A percentile compares a stretch with the other conserved stretches of the same genome.
phyloP scores from a whole-genome alignment of 2,329 filamentous ascomycete species.

The Basipetospora chlamydospora region DNA sequence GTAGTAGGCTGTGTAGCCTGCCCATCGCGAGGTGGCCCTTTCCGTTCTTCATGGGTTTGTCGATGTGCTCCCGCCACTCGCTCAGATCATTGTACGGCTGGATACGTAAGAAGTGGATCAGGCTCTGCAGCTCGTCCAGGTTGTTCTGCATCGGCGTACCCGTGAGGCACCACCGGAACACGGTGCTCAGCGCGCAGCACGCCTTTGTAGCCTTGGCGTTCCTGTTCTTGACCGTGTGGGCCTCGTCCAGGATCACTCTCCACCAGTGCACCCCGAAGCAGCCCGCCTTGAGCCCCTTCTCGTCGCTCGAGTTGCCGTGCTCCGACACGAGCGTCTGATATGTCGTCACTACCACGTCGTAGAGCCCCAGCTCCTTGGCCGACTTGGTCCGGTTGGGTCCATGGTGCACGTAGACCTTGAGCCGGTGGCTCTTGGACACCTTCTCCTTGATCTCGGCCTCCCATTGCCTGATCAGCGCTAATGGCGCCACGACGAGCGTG shows the following conservation, averaged over 20 bases:
- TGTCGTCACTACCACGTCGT: constrained; percentile 93
- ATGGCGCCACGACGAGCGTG: constrained; percentile 81
- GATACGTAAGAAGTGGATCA: constrained; percentile 86
- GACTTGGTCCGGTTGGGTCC: constrained; percentile 73
- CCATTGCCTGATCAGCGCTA: constrained; percentile 95
- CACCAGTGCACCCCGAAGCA: constrained; percentile 93
- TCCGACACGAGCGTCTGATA: constrained; percentile 94
- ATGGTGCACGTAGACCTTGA: constrained; percentile 83
- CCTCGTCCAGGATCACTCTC: constrained; percentile 87
- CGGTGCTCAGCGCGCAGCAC: constrained; percentile 67
- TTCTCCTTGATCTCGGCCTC: constrained; percentile 83
- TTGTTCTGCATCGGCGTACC: constrained; percentile 98
- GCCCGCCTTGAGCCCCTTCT: constrained; percentile 53
- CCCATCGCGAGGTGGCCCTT: constrained; percentile 80
- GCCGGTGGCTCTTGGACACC: constrained; percentile 50
- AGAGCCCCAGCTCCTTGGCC: constrained; percentile 60
- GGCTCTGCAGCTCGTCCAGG: constrained; percentile 83
- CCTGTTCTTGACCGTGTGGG: constrained; percentile 96
- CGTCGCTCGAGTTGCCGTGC: constrained; percentile 52
- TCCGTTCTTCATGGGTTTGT: constrained; percentile 75
- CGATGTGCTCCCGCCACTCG: constrained; percentile 86
- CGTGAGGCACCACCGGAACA: constrained; percentile 91
- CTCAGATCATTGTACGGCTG: constrained; percentile 76
- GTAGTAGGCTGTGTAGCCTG: constrained; percentile 69
- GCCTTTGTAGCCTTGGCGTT: constrained; percentile 93